Evolutionary conservation across 805 yeast genomes (phyloP).

Genomic region (Wickerhamiella brachini): DNA sequence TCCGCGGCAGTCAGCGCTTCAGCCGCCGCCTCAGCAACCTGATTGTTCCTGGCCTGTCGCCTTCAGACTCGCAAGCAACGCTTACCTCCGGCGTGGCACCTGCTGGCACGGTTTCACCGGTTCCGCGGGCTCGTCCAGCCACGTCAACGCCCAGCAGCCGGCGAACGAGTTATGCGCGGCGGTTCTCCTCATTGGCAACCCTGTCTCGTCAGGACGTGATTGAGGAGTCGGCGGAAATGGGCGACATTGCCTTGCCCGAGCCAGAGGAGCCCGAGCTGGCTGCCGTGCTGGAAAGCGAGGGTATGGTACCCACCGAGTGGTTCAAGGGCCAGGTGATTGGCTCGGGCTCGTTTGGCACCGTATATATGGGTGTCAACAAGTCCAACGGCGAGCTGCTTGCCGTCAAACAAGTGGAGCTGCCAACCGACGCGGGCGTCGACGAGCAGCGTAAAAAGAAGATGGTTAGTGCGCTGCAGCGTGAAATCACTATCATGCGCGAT

Average conservation of each 20-base stretch:
- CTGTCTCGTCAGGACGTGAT: neutral
- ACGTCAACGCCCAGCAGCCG: neutral
- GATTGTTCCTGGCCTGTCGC: slow-evolving; percentile 11
- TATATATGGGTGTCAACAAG: slow-evolving; percentile 82
- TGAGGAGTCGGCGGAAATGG: neutral
- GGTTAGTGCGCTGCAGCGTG: slow-evolving; percentile 17
- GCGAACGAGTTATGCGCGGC: neutral
- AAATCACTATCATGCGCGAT: slow-evolving; percentile 51
- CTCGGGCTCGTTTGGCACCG: slow-evolving; percentile 89
- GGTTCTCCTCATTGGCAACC: slow-evolving; percentile 2
- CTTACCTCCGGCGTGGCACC: slow-evolving; percentile 3
- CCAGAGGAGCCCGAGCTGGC: slow-evolving; percentile 19
- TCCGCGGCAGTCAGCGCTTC: slow-evolving; percentile 24
- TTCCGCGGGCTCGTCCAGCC: slow-evolving; percentile 3
- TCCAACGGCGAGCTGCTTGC: slow-evolving; percentile 94
- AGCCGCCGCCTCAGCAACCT: slow-evolving; percentile 15
- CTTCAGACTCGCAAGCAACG: neutral
- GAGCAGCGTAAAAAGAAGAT: slow-evolving; percentile 16
- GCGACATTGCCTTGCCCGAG: neutral
- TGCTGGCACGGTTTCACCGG: slow-evolving; percentile 14
- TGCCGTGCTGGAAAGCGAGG: slow-evolving; percentile 26
- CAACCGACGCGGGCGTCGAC: slow-evolving; percentile 26
- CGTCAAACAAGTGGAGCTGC: slow-evolving; percentile 79
- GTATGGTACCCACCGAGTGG: slow-evolving; percentile 66
- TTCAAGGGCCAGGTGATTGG: slow-evolving; percentile 87